Evolutionary conservation across 257 asterid genomes (phyloP), one percentile per base, ranked within the genome.

Genomic region (Plantago major): DNA sequence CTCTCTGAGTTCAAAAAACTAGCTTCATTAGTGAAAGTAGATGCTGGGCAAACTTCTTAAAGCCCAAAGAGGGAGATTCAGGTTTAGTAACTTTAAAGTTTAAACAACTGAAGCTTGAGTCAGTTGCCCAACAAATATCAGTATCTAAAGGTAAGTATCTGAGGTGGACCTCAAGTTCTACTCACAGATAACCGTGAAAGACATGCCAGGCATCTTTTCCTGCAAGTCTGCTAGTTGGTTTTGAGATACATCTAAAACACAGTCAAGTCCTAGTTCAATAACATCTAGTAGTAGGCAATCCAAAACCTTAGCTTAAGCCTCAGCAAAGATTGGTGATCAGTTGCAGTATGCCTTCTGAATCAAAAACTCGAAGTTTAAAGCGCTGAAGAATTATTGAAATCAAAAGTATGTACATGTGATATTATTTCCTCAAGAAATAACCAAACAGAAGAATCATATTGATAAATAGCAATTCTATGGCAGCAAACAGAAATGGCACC

Each of bases 401-500:
- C 3, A 4, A 2, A 22, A 22, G 26, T 22, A 22, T 22, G 26
- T 22, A 22, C 26, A 22, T 22, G 2, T 17, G 42, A 46, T 52
- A 14, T 56, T 47, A 43, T 40, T n/a, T 60, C 46, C 22, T 48
- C 28, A 51, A 46, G 62, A 64, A 43, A 37, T 15, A 45, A 22
- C 12, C 50, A 45, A 18, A 55, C 33, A 47, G 45, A 26, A 18
- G 12, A 30, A 30, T 52, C 38, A 52, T 19, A 11, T 22, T 22
- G 33, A 56, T 7, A 16, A 10, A 30, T 40, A 44, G 55, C 42
- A 59, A 55, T 7, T 38, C 37, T 63, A 22, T 64, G 19, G 14
- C 48, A 55, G 57, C 7, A 11, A 52, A 18, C 50, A 43, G 38
- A 71, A 46, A 72, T 43, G 61, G 51, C 77, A 91, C 98, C 96